phyloP scores from a whole-genome alignment of 768 basidiomycete species.

The Wakefieldia striispora region DNA sequence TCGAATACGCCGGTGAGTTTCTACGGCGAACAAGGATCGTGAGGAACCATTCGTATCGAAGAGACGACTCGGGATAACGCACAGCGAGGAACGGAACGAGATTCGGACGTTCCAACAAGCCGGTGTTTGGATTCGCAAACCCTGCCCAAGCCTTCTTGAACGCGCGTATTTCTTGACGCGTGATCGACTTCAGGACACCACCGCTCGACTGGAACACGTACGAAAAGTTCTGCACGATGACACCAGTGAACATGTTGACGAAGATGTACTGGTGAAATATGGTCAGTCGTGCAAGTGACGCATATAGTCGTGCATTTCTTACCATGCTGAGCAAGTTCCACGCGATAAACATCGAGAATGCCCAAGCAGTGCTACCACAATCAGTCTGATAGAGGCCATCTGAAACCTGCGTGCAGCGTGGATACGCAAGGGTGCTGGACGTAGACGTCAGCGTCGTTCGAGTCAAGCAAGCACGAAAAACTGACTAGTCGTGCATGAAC shows the following conservation, averaged over 20 bases:
- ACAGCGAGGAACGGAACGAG: conserved; percentile 84
- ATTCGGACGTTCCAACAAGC: conserved; percentile 65
- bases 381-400: conserved; percentile 60
- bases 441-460: background rate
- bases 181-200: conserved; percentile 70
- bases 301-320: conserved; percentile 18
- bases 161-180: conserved; percentile 86
- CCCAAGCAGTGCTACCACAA: conserved; percentile 84
- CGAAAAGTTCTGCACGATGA: conserved; percentile 93
- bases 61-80: conserved; percentile 27
- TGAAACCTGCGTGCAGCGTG: conserved; percentile 69
- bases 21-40: conserved; percentile 38
- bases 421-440: conserved; percentile 69
- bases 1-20: conserved; percentile 85
- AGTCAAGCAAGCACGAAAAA: background rate
- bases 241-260: conserved; percentile 95
- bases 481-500: conserved; percentile 94
- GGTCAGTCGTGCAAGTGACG: background rate
- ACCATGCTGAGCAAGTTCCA: conserved; percentile 98
- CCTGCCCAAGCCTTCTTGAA: conserved; percentile 96
- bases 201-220: conserved; percentile 90
- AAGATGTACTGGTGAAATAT: conserved; percentile 75
- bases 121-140: conserved; percentile 75
- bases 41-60: too few species aligned
- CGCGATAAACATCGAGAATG: conserved; percentile 83